phyloP scores from a whole-genome alignment of 306 rosid species.

The Begonia loranthoides region DNA sequence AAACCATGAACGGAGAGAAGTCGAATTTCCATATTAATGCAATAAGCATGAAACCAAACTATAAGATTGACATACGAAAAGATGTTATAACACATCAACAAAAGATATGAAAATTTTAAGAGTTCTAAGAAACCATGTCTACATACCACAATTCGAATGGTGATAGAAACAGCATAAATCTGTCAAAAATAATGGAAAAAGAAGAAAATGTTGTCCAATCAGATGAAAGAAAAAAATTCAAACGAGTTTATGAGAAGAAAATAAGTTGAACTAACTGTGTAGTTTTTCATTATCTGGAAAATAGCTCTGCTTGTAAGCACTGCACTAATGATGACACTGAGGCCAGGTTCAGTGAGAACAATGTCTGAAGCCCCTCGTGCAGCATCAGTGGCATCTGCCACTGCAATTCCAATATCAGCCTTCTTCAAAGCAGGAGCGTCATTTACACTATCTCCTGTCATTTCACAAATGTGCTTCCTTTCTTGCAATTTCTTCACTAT shows the following conservation, averaged over 20 bases:
- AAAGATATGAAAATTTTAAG: too few relatives aligned
- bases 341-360: conserved; percentile 87
- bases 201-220: too few relatives aligned
- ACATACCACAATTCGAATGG: conserved; percentile 61
- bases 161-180: conserved; percentile 88
- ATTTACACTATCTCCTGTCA: conserved; percentile 95
- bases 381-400: conserved; percentile 89
- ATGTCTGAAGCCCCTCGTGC: conserved; percentile 93
- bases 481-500: conserved; percentile 74
- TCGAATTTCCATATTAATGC: conserved; percentile 78
- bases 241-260: too few relatives aligned
- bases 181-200: too few relatives aligned
- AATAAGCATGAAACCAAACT: conserved; percentile 64
- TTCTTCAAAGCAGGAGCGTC: conserved; percentile 89
- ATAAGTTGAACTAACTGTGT: conserved; percentile 19
- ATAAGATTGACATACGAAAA: too few relatives aligned
- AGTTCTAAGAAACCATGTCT: too few relatives aligned
- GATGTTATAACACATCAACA: too few relatives aligned
- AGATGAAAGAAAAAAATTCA: too few relatives aligned
- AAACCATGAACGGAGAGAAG: conserved; percentile 88
- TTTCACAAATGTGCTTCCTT: conserved; percentile 63
- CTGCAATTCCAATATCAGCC: conserved; percentile 92
- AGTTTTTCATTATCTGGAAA: conserved; percentile 95
- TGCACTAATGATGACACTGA: conserved; percentile 80
- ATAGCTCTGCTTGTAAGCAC: conserved; percentile 87